phyloP scores from a whole-genome alignment of 768 basidiomycete species.

The Trametes maxima region DNA sequence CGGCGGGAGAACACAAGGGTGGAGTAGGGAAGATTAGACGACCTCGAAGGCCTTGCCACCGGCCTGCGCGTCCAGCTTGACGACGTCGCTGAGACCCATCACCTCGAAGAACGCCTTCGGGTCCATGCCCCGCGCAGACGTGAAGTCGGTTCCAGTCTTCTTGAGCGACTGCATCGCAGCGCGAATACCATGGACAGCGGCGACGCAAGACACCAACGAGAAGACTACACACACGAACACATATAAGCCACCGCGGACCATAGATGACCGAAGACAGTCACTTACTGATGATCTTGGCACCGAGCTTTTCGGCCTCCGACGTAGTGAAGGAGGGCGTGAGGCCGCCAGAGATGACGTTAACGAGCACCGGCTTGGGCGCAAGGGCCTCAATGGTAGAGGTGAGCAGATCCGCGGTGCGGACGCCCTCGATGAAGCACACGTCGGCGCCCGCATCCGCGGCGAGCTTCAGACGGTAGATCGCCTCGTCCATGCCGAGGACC shows the following conservation, averaged over 20 bases:
- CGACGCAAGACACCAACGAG: conserved; percentile 74
- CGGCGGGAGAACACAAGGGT: background rate
- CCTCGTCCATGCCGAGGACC: conserved; percentile 80
- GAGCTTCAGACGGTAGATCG: conserved; percentile 62
- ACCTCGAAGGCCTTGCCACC: conserved; percentile 61
- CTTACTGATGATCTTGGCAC: conserved; percentile 80
- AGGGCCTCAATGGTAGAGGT: conserved; percentile 65
- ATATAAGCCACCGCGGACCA: background rate
- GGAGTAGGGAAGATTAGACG: conserved; percentile 38
- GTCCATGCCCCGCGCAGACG: conserved; percentile 63
- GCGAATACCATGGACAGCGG: conserved; percentile 76
- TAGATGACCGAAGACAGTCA: conserved; percentile 1
- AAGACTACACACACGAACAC: conserved; percentile 49
- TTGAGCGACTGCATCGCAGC: conserved; percentile 76
- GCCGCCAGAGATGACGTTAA: conserved; percentile 80
- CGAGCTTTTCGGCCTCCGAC: conserved; percentile 66
- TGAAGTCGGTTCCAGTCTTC: conserved; percentile 77
- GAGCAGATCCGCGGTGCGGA: conserved; percentile 66
- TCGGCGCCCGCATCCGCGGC: conserved; percentile 77
- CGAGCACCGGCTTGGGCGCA: conserved; percentile 74
- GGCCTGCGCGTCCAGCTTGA: conserved; percentile 55
- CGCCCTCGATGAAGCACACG: conserved; percentile 82
- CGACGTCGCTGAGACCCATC: conserved; percentile 63
- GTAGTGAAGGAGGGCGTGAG: conserved; percentile 75
- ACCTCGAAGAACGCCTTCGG: conserved; percentile 78